Evolutionary conservation across 805 yeast species (phyloP).

Genomic region (Cyberlindnera euphorbiiphila): DNA sequence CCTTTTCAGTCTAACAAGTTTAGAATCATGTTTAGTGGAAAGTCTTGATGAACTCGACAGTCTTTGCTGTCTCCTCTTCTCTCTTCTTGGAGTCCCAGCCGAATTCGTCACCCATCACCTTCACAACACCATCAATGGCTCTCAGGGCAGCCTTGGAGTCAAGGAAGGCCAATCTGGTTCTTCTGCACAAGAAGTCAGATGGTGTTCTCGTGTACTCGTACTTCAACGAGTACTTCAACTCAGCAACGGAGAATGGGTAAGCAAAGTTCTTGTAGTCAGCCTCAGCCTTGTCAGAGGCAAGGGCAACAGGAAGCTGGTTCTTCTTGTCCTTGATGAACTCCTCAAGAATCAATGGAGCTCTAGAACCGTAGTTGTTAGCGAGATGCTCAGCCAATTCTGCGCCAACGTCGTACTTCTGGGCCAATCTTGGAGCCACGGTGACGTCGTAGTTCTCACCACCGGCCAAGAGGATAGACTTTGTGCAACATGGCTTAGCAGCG

Average conservation of each 20-base stretch:
- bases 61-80: slow-evolving; percentile 46
- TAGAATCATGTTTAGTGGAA: slow-evolving; percentile 18
- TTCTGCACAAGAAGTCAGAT: slow-evolving; percentile 84
- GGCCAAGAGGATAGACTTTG: slow-evolving; percentile 48
- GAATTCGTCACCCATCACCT: slow-evolving; percentile 76
- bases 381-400: slow-evolving; percentile 76
- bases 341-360: slow-evolving; percentile 77
- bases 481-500: slow-evolving; percentile 37
- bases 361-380: slow-evolving; percentile 82
- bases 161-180: slow-evolving; percentile 89
- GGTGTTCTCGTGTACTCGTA: slow-evolving; percentile 89
- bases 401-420: slow-evolving; percentile 72
- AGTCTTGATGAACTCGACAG: slow-evolving; percentile 56
- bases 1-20: slow-evolving; percentile 1
- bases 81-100: slow-evolving; percentile 66
- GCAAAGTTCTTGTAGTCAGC: slow-evolving; percentile 50
- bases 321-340: slow-evolving; percentile 43
- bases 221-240: slow-evolving; percentile 72
- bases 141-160: slow-evolving; percentile 79
- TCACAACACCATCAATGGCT: slow-evolving; percentile 81
- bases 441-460: slow-evolving; percentile 83
- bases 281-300: slow-evolving; percentile 39
- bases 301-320: slow-evolving; percentile 63
- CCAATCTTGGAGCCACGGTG: slow-evolving; percentile 71
- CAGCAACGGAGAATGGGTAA: slow-evolving; percentile 89